Percentiles rank a stretch among this genome's conserved stretches.
phyloP scores from a whole-genome alignment of 2,329 filamentous ascomycete genomes.

The Fusarium sp. region DNA sequence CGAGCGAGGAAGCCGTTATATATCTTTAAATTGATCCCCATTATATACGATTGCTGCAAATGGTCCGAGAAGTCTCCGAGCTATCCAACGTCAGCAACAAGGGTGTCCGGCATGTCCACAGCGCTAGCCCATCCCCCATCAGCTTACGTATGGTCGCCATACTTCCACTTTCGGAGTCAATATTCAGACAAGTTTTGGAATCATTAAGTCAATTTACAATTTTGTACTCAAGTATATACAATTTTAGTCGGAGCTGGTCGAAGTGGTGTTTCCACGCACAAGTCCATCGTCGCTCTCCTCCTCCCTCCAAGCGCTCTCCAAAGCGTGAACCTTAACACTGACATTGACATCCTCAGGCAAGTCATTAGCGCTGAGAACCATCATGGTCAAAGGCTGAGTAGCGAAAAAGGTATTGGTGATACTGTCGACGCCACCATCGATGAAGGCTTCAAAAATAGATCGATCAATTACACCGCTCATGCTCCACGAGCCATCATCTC shows the following conservation, averaged over 20 bases:
- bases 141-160: no score
- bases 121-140: no score
- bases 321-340: constrained; percentile 39
- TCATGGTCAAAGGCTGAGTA: constrained; percentile 41
- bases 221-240: not conserved
- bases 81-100: no score
- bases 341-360: constrained; percentile 37
- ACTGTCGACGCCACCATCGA: constrained; percentile 50
- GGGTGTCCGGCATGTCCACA: no score
- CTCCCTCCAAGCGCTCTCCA: constrained; percentile 45
- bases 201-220: not conserved
- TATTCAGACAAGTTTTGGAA: no score
- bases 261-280: constrained; percentile 4
- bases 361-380: constrained; percentile 34
- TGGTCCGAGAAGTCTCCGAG: no score
- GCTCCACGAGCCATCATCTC: constrained; percentile 37
- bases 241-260: not conserved
- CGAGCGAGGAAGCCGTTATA: no score
- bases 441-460: constrained; percentile 51
- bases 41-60: no score
- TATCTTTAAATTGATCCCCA: no score
- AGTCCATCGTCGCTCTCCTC: constrained; percentile 5
- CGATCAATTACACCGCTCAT: constrained; percentile 51
- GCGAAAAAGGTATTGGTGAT: constrained; percentile 49
- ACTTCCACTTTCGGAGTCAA: no score